These are phyloP conservation scores for Yamadazyma phyllophila DNA, from an alignment of 805 yeast genomes.

Conservation along the genomic window DNA sequence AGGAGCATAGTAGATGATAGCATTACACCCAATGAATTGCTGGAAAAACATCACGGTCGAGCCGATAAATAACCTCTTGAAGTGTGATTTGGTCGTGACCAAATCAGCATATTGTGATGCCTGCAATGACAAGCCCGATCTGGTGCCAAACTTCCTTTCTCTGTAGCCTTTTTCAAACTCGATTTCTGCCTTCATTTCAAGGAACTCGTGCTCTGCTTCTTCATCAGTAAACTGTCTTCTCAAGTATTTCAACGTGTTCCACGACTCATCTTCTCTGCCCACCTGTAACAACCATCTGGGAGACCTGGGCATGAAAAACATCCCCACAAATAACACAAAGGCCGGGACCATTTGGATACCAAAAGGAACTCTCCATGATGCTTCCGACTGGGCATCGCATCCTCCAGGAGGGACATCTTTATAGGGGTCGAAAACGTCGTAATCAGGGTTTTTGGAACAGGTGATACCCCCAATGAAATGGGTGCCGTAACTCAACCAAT, in stretches of 20 bases:
- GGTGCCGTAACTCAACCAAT: slow-evolving; percentile 73
- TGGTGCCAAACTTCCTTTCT: slow-evolving; percentile 11
- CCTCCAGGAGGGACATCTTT: slow-evolving; percentile 24
- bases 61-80: slow-evolving; percentile 34
- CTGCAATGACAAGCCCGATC: slow-evolving; percentile 11
- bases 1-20: slow-evolving; percentile 35
- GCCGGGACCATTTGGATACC: slow-evolving; percentile 54
- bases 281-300: slow-evolving; percentile 53
- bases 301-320: slow-evolving; percentile 48
- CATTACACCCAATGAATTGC: slow-evolving; percentile 34
- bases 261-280: slow-evolving; percentile 51
- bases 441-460: slow-evolving; percentile 11
- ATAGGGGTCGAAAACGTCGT: slow-evolving; percentile 19
- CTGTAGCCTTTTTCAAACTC: slow-evolving; percentile 12
- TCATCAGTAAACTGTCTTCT: slow-evolving; percentile 24
- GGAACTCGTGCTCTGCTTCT: slow-evolving; percentile 17
- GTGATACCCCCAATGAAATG: slow-evolving; percentile 52
- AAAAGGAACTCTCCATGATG: slow-evolving; percentile 41
- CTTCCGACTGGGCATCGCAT: slow-evolving; percentile 19
- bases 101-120: slow-evolving; percentile 13
- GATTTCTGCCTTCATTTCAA: slow-evolving; percentile 18
- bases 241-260: slow-evolving; percentile 37
- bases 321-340: slow-evolving; percentile 37
- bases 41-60: slow-evolving; percentile 29
- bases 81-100: slow-evolving; percentile 15